Base-by-base conservation (phyloP, 768 basidiomycete species). In the Kwoniella europaea region DNA sequence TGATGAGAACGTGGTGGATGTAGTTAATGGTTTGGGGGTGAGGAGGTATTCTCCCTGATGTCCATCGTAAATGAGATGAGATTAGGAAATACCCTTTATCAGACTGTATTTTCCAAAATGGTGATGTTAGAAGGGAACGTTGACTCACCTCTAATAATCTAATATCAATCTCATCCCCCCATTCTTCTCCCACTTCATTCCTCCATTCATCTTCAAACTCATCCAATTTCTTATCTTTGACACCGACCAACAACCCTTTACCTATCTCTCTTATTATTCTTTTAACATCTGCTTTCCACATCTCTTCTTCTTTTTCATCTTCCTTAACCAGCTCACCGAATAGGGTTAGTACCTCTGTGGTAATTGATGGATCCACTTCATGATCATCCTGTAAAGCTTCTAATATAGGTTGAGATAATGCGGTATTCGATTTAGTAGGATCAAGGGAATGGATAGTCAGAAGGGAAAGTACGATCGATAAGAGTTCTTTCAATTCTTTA, bases 31-130 rank as follows among this genome's bases (percentile, higher is more conserved):
- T 3, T 86, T 83, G 18, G 86, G 71, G 7, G 83, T 84, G 60
- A 93, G 86, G 27, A 87, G 76, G 84, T 90, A 92, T 82, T 91
- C 90, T 61, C 92, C 94, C 93, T 96, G 79, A 16, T 35, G 16
- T 50, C 9, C 44, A 42, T 50, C 2, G 20, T 16, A 63, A 12
- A 5, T 5, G 42, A 43, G 3, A 7, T 35, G 1, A 0, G 7
- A 35, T 35, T 6, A 35, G 35, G 35, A 35, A 0, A 35, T 35
- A 35, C 7, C 35, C 7, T 35, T 7, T 4, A 6, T 35, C 35
- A 35, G 35, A 35, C 35, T 35, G 6, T 35, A 7, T 35, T 35
- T 6, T 35, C 1, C 35, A 35, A 35, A 35, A 35, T 4, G 7
- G 35, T 50, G 46, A 50, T 50, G 46, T 50, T 1, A 50, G 35